Conservation (phyloP, 495 filamentous ascomycete species). For the Chaetomium cochliodes region DNA sequence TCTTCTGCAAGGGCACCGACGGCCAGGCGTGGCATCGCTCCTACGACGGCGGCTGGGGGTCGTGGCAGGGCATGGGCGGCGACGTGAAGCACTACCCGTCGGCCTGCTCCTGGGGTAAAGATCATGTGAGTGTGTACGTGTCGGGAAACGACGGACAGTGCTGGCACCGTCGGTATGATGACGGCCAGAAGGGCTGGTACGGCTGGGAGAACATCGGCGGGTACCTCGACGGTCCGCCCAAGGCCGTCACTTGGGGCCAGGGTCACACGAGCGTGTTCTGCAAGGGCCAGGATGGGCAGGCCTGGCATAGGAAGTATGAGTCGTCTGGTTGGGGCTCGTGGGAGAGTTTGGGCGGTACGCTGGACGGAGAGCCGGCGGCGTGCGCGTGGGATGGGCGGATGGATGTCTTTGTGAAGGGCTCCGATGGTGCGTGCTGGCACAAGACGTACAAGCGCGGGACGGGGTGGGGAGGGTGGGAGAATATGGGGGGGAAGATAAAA, state of each 20-base stretch:
- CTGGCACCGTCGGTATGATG: conserved; percentile 25
- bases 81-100: conserved; percentile 24
- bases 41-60: conserved; percentile 22
- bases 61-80: conserved; percentile 29
- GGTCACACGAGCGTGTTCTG: conserved; percentile 25
- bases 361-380: conserved; percentile 28
- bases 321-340: conserved; percentile 24
- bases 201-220: conserved; percentile 28
- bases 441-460: conserved; percentile 23
- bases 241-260: conserved; percentile 25
- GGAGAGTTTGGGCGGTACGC: conserved; percentile 24
- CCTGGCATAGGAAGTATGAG: conserved; percentile 23
- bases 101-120: conserved; percentile 21
- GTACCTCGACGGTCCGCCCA: conserved; percentile 28
- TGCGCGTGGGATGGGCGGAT: conserved; percentile 28
- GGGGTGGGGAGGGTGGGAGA: conserved; percentile 28
- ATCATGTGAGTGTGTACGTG: conserved; percentile 25
- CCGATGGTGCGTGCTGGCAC: conserved; percentile 30
- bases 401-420: conserved; percentile 32
- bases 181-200: conserved; percentile 15
- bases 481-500: conserved; percentile 28
- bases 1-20: conserved; percentile 32
- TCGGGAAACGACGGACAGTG: conserved; percentile 21
- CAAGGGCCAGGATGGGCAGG: conserved; percentile 31
- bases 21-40: conserved; percentile 25